phyloP scores from a whole-genome alignment of 768 basidiomycete species.

The Leccinum ochraceum region DNA sequence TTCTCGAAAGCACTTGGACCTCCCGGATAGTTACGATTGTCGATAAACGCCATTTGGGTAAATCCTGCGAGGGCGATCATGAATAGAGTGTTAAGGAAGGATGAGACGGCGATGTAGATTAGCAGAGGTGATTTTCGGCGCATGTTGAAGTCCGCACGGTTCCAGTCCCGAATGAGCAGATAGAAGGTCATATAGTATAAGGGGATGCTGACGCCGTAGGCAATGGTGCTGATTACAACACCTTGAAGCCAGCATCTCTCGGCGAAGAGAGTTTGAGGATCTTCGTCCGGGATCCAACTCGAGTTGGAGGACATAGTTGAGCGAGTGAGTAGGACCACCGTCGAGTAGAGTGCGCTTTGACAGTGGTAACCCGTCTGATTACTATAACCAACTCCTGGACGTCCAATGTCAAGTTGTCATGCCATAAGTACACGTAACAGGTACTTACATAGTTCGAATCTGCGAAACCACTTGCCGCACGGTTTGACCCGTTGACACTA shows the following conservation, averaged over 20 bases:
- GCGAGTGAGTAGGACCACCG: not conserved
- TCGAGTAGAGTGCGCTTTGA: not conserved
- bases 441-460: not conserved
- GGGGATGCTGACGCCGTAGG: not conserved
- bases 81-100: not conserved
- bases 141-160: not conserved
- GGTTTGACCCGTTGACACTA: not conserved
- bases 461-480: not conserved
- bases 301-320: not conserved
- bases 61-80: not conserved
- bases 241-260: not conserved
- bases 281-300: not conserved
- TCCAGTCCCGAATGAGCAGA: not conserved
- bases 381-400: not conserved
- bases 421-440: not conserved
- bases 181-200: not conserved
- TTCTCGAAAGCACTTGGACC: not conserved
- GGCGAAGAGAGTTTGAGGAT: not conserved
- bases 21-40: not conserved
- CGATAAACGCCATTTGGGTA: not conserved
- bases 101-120: not conserved
- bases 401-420: not conserved
- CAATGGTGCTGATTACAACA: not conserved
- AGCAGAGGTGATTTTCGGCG: not conserved
- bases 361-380: not conserved